Evolutionary conservation across 2,329 filamentous ascomycete species (phyloP).

Genomic region (Cladosporium sp.): DNA sequence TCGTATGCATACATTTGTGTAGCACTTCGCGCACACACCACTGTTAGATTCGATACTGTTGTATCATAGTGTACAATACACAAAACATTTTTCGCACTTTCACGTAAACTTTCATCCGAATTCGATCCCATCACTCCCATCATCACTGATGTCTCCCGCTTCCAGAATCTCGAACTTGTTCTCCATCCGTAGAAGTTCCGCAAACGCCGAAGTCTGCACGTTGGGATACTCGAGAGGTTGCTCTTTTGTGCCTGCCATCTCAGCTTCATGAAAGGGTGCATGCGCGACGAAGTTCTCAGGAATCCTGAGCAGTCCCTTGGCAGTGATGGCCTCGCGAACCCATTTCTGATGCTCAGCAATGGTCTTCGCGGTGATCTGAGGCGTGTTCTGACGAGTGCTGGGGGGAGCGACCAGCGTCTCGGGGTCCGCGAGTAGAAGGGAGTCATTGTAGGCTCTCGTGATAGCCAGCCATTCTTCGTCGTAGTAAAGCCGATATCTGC

Average conservation of each 20-base stretch:
- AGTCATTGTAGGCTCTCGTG: slow-evolving; percentile 62
- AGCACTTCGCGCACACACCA: background rate
- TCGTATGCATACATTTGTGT: background rate
- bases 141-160: background rate
- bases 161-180: background rate
- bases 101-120: background rate
- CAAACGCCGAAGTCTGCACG: slow-evolving; percentile 64
- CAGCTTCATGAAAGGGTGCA: slow-evolving; percentile 63
- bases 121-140: background rate
- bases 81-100: background rate
- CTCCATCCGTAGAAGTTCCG: slow-evolving; percentile 52
- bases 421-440: slow-evolving; percentile 58
- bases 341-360: slow-evolving; percentile 73
- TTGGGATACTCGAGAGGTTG: slow-evolving; percentile 70
- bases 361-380: slow-evolving; percentile 48
- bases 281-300: slow-evolving; percentile 77
- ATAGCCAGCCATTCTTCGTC: slow-evolving; percentile 97
- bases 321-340: slow-evolving; percentile 66
- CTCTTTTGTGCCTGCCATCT: slow-evolving; percentile 24
- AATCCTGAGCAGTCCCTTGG: slow-evolving; percentile 55
- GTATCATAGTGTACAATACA: background rate
- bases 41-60: background rate
- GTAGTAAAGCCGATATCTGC: slow-evolving; percentile 62
- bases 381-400: slow-evolving; percentile 56
- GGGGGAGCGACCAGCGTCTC: slow-evolving; percentile 62